These are phyloP conservation scores for Aureobasidium sp. DNA, from an alignment of 2,329 filamentous ascomycete species.

Conservation along the genomic window DNA sequence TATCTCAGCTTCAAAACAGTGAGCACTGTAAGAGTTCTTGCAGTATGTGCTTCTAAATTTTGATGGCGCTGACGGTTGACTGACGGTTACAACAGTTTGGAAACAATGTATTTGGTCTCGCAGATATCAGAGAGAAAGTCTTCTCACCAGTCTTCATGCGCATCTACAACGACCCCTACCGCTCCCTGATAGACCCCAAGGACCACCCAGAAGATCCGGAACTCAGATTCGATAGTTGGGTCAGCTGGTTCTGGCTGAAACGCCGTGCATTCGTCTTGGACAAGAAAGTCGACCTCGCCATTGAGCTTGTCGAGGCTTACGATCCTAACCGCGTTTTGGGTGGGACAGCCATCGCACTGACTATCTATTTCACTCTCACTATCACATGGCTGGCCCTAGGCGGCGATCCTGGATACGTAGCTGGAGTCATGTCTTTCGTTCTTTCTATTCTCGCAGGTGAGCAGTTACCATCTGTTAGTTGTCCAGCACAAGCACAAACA, in stretches of 20 bases:
- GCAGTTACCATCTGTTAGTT: too few species aligned
- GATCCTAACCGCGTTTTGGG: neutral
- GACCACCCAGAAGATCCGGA: neutral
- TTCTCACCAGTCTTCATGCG: conserved; percentile 6
- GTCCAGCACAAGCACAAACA: too few species aligned
- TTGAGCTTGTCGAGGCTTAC: neutral
- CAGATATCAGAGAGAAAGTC: neutral
- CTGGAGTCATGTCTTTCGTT: conserved; percentile 6
- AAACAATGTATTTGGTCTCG: neutral
- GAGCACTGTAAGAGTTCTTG: neutral
- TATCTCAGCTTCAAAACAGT: conserved; percentile 3
- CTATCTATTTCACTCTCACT: neutral
- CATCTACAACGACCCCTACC: neutral
- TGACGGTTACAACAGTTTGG: neutral
- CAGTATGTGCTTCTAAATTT: neutral
- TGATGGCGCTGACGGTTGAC: neutral
- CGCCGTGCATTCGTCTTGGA: neutral
- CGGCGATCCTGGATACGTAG: neutral
- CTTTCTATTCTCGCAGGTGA: neutral
- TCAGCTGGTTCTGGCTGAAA: neutral
- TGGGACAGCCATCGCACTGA: neutral
- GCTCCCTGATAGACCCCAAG: neutral
- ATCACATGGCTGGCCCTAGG: neutral
- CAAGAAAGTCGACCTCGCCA: neutral
- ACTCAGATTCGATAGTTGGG: neutral